Evolutionary conservation across 768 basidiomycete genomes (phyloP).

Genomic region (Porpolomopsis calyptriformis): DNA sequence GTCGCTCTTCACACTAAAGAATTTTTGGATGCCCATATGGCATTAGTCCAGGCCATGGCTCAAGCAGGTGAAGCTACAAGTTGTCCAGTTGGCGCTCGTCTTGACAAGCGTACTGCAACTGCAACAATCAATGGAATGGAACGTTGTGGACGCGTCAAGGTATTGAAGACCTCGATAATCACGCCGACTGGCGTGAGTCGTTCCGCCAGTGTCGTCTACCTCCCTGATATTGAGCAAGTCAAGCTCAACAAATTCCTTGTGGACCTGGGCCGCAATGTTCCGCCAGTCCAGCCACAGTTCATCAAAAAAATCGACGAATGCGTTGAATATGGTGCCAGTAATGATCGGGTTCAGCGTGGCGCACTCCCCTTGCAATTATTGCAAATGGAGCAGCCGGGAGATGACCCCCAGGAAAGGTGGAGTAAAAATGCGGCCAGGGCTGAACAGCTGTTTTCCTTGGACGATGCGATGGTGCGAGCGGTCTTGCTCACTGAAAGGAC

Average conservation of each 20-base stretch:
- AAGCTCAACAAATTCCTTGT: constrained; percentile 49
- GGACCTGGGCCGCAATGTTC: constrained; percentile 34
- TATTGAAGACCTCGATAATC: constrained; percentile 53
- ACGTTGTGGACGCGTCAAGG: constrained; percentile 55
- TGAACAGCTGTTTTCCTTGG: constrained; percentile 42
- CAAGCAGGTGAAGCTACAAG: constrained; percentile 60
- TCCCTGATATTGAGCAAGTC: constrained; percentile 45
- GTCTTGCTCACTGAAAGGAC: constrained; percentile 59
- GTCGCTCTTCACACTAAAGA: constrained; percentile 57
- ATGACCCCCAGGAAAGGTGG: constrained; percentile 34
- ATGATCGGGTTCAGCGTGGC: constrained; percentile 20
- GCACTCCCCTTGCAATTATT: constrained; percentile 35
- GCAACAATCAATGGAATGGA: constrained; percentile 52
- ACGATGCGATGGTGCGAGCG: constrained; percentile 45
- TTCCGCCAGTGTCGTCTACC: constrained; percentile 52
- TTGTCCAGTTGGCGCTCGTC: constrained; percentile 52
- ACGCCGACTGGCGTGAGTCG: constrained; percentile 49
- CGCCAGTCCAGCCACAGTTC: constrained; percentile 25
- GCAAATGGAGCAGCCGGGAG: constrained; percentile 35
- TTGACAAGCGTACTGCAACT: constrained; percentile 65
- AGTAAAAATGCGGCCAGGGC: constrained; percentile 34
- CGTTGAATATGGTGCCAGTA: constrained; percentile 43
- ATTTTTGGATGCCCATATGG: constrained; percentile 55
- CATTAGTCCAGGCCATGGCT: constrained; percentile 46
- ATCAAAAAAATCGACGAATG: constrained; percentile 44